Evolutionary conservation across 2,329 filamentous ascomycete species (phyloP).

Genomic region (Penicillium glabrum): DNA sequence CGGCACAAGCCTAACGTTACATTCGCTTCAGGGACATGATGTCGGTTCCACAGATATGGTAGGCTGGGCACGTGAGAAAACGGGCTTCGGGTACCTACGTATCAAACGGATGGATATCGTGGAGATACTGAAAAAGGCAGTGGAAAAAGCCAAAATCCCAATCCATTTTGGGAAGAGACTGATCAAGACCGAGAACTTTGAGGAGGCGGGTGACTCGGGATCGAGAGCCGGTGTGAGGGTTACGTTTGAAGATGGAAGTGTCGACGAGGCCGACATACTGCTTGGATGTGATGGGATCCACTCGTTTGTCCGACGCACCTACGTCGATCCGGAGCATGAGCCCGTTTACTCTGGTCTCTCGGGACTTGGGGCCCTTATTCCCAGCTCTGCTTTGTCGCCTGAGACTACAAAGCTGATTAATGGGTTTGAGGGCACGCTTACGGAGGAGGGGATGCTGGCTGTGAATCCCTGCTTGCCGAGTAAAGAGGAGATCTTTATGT

Average conservation of each 20-base stretch:
- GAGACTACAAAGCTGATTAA: constrained; percentile 8
- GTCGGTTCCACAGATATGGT: constrained; percentile 17
- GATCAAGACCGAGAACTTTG: constrained; percentile 21
- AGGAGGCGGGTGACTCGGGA: neutral
- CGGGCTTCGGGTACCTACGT: constrained; percentile 31
- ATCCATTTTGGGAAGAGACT: constrained; percentile 28
- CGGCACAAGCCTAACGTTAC: constrained; percentile 20
- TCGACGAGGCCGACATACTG: constrained; percentile 28
- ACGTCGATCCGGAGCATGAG: constrained; percentile 28
- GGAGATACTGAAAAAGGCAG: constrained; percentile 25
- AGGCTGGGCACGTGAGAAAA: constrained; percentile 19
- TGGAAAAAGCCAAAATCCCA: constrained; percentile 20
- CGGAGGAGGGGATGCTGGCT: constrained; percentile 28
- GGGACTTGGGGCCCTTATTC: constrained; percentile 18
- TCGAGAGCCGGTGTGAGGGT: constrained; percentile 17
- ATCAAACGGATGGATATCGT: constrained; percentile 31
- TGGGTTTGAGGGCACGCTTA: constrained; percentile 30
- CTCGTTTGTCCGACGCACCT: constrained; percentile 32
- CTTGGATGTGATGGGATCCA: constrained; percentile 45
- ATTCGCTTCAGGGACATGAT: constrained; percentile 21
- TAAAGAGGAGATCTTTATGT: constrained; percentile 31
- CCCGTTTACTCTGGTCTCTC: constrained; percentile 38
- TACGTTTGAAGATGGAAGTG: constrained; percentile 30
- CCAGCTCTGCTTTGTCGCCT: neutral
- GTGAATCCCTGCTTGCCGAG: constrained; percentile 25